phyloP scores from a whole-genome alignment of 305 asterid genomes.

The Andrographis paniculata region DNA sequence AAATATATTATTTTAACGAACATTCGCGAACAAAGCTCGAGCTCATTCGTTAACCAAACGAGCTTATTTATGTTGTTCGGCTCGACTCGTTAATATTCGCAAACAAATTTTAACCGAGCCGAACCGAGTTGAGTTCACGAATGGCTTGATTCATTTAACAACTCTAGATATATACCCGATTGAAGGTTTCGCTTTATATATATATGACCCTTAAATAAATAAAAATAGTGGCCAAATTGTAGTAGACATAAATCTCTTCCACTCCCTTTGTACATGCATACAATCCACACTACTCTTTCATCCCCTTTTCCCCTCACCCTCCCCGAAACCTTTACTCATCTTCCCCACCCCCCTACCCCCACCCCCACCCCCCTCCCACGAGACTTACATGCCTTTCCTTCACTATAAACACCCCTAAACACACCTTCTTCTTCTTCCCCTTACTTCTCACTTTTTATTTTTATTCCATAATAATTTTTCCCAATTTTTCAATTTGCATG shows the following conservation, averaged over 20 bases:
- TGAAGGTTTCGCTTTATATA: too few relatives aligned
- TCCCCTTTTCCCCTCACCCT: conserved; percentile 10
- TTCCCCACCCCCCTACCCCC: conserved; percentile 13
- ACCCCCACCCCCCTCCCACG: conserved; percentile 51
- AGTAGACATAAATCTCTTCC: conserved; percentile 22
- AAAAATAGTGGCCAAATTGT: neutral
- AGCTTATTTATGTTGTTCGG: too few relatives aligned
- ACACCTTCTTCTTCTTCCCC: conserved; percentile 7
- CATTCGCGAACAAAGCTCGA: too few relatives aligned
- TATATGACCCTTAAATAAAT: too few relatives aligned
- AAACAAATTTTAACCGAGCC: too few relatives aligned
- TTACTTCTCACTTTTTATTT: conserved; percentile 3
- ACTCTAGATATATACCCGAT: too few relatives aligned
- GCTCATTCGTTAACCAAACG: too few relatives aligned
- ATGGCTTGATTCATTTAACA: too few relatives aligned
- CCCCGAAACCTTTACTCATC: neutral
- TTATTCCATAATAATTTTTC: too few relatives aligned
- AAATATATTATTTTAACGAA: too few relatives aligned
- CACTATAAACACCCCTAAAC: conserved; percentile 23
- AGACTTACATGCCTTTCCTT: conserved; percentile 52
- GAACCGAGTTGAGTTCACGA: too few relatives aligned
- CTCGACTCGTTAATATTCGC: too few relatives aligned
- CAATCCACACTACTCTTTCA: conserved; percentile 34
- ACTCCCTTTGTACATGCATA: conserved; percentile 81
- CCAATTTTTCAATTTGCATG: conserved; percentile 25